Evolutionary conservation across 73 alveolate genomes (phyloP).

Genomic region (Symbiodinium natans): DNA sequence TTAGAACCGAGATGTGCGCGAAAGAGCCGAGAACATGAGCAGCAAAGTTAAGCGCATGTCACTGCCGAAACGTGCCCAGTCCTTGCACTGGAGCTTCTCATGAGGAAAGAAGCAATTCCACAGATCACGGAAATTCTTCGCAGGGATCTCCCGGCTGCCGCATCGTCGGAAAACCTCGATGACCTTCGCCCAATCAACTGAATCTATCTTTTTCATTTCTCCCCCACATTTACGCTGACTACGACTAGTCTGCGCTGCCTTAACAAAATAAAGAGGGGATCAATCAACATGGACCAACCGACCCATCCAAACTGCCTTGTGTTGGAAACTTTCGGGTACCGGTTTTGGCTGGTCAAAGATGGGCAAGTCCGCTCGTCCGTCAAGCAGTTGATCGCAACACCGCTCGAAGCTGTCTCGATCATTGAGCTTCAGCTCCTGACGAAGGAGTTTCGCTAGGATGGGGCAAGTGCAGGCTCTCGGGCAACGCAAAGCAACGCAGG

Average conservation of each 20-base stretch:
- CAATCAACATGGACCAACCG: too few relatives aligned
- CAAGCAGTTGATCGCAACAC: constrained; percentile 44
- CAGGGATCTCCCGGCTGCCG: constrained; percentile 62
- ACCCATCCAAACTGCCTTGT: background rate
- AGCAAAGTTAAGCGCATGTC: too few relatives aligned
- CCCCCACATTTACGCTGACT: background rate
- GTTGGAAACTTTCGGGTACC: constrained; percentile 75
- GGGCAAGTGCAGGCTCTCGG: too few relatives aligned
- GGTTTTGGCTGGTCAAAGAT: constrained; percentile 86
- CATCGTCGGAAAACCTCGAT: constrained; percentile 76
- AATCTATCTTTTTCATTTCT: background rate
- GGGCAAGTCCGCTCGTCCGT: constrained; percentile 35
- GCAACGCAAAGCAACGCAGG: too few relatives aligned
- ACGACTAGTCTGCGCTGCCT: background rate
- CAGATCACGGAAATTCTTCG: constrained; percentile 71
- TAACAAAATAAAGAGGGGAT: background rate
- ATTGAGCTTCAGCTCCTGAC: constrained; percentile 16
- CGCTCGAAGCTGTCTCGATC: constrained; percentile 81
- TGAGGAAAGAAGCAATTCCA: constrained; percentile 86
- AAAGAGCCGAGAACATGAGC: too few relatives aligned
- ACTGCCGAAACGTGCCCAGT: too few relatives aligned
- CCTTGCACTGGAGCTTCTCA: constrained; percentile 89
- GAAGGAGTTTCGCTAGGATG: too few relatives aligned
- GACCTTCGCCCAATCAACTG: background rate
- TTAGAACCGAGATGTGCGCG: too few relatives aligned